A percentile compares a stretch with the other conserved stretches of the same genome.
These are phyloP conservation scores for Tieghemostelium lacteum DNA, from an alignment of 78 protist genomes.

Conservation along the genomic window DNA sequence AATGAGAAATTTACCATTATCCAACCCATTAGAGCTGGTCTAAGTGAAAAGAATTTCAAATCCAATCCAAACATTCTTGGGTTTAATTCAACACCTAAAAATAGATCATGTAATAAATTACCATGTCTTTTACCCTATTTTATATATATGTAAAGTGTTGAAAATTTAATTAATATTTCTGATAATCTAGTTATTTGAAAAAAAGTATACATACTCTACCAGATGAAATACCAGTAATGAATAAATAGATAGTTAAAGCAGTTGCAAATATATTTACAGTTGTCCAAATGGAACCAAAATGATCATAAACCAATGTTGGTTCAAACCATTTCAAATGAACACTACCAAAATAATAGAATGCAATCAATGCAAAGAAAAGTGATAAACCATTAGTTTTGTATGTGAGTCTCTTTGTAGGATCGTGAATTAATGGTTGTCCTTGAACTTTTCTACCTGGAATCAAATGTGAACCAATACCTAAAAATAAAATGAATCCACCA, in stretches of 20 bases:
- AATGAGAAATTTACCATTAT: slow-evolving; percentile 67
- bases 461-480: slow-evolving; percentile 26
- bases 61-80: slow-evolving; percentile 93
- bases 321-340: slow-evolving; percentile 24
- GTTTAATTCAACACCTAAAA: slow-evolving; percentile 91
- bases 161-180: no score
- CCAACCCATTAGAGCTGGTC: slow-evolving; percentile 95
- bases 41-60: slow-evolving; percentile 85
- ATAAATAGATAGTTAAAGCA: slow-evolving; percentile 59
- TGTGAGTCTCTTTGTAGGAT: slow-evolving; percentile 55
- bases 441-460: slow-evolving; percentile 53
- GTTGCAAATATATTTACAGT: slow-evolving; percentile 62
- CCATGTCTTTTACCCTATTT: slow-evolving; percentile 67
- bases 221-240: slow-evolving; percentile 38
- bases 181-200: no score
- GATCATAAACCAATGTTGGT: slow-evolving; percentile 61
- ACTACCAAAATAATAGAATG: slow-evolving; percentile 19
- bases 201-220: no score
- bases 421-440: slow-evolving; percentile 53
- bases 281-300: slow-evolving; percentile 45
- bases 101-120: slow-evolving; percentile 87
- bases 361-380: slow-evolving; percentile 27
- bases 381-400: slow-evolving; percentile 47
- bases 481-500: slow-evolving; percentile 1
- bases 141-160: neutral